Base-by-base conservation (phyloP, 2,329 filamentous ascomycete genomes). In the Coniochaeta sp. region DNA sequence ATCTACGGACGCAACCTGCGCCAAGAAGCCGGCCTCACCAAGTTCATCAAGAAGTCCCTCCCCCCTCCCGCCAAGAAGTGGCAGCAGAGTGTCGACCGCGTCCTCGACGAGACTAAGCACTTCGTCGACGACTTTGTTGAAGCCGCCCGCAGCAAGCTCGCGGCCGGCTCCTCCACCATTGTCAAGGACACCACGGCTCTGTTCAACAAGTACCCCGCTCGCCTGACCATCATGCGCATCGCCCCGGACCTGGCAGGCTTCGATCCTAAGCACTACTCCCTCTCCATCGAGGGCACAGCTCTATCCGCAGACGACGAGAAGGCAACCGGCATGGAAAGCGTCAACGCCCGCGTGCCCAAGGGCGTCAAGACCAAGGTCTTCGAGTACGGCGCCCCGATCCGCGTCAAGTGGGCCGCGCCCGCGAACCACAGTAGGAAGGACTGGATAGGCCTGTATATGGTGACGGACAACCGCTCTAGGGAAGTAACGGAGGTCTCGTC, bases 391-490 rank as follows among this genome's bases (percentile, higher is more conserved):
- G 81, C 91, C 1, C 91, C 94, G 0, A 89, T 99, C 65, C 87
- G 81, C 58, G 89, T 97, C 56, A 88, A 82, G 60, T 99, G 94
- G 94, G 88, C 82, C 26, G 94, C 92, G 0, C 92, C 94, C 0
- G 76, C 83, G 32, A 89, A 91, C 57, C 94, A 97, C 69, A 86
- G 85, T 71, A 91, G 87, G 65, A 87, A 86, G 61, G 94, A 99
- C 67, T 99, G 94, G 94, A 85, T 99, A 50, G 92, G 92, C 4
- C 77, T 99, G 6, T 99, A 97, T 73, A 91, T 91, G 81, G 90
- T 99, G 3, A 91, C 90, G 3, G 92, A 97, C 69, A 99, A 96
- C 64, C 81, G 84, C 6, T 94, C 89, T 7, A 83, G 92, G 35
- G 89, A 96, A 33, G 74, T 86, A 13, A 96, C 94, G 2, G 85